Evolutionary conservation across 257 asterid species (phyloP).

Genomic region (Solanum gandarillasii): DNA sequence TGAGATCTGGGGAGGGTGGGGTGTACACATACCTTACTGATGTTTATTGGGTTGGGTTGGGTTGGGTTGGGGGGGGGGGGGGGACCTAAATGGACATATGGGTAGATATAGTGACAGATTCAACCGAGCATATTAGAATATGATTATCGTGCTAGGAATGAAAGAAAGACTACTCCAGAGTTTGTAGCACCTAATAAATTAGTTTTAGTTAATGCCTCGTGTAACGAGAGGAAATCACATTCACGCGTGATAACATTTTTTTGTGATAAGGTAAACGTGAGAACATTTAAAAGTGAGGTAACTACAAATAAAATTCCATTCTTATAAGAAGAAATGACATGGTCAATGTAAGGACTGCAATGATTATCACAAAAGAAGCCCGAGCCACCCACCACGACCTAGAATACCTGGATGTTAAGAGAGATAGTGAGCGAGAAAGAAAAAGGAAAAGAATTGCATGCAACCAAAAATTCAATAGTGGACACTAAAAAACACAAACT

Average conservation of each 20-base stretch:
- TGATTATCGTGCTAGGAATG: not conserved
- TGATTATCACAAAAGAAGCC: not conserved
- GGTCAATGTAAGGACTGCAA: not conserved
- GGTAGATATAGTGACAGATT: not conserved
- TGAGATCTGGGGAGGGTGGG: not conserved
- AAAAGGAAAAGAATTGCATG: not conserved
- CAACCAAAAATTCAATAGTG: not conserved
- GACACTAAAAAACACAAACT: not conserved
- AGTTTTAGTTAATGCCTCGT: not conserved
- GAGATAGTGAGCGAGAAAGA: not conserved
- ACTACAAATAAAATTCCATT: not conserved
- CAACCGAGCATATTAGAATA: not conserved
- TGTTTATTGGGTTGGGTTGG: not conserved
- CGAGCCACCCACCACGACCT: not conserved
- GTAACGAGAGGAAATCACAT: not conserved
- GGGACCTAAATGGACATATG: not conserved
- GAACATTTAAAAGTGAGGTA: not conserved
- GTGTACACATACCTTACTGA: not conserved
- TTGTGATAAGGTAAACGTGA: not conserved
- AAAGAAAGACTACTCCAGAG: not conserved
- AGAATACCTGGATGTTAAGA: not conserved
- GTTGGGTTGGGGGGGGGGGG: not conserved
- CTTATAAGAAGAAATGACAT: not conserved
- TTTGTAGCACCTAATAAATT: not conserved
- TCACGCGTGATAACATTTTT: not conserved